Evolutionary conservation across 495 filamentous ascomycete genomes (phyloP).

Genomic region (Halenospora varia): DNA sequence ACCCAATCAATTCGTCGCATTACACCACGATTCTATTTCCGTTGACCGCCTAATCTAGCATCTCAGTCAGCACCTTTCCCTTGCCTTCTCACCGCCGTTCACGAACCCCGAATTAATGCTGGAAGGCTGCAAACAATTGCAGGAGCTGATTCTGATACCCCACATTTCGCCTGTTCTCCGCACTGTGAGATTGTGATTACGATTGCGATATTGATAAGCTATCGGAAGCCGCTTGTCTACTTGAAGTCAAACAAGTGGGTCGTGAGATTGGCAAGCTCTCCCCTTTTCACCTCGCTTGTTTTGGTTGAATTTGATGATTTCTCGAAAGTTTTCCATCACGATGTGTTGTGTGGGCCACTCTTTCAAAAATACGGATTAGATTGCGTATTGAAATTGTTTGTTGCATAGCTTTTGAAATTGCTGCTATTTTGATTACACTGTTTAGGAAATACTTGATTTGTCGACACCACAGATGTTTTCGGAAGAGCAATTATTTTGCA

Average conservation of each 20-base stretch:
- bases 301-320: no score
- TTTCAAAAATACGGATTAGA: no score
- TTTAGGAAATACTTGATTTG: no score
- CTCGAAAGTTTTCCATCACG: no score
- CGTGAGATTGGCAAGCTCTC: neutral
- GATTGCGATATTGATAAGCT: constrained; percentile 16
- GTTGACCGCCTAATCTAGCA: neutral
- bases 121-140: neutral
- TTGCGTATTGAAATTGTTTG: no score
- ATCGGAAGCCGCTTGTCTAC: constrained; percentile 8
- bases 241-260: constrained; percentile 14
- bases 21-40: neutral
- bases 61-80: neutral
- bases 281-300: neutral
- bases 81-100: neutral
- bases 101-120: neutral
- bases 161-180: constrained; percentile 16
- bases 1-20: neutral
- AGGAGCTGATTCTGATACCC: constrained; percentile 7
- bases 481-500: no score
- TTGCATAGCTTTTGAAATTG: no score
- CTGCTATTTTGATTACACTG: no score
- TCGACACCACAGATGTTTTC: no score
- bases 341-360: no score
- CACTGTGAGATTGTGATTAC: constrained; percentile 16